phyloP scores from a whole-genome alignment of 305 asterid genomes.

The Fraxinus velutina region DNA sequence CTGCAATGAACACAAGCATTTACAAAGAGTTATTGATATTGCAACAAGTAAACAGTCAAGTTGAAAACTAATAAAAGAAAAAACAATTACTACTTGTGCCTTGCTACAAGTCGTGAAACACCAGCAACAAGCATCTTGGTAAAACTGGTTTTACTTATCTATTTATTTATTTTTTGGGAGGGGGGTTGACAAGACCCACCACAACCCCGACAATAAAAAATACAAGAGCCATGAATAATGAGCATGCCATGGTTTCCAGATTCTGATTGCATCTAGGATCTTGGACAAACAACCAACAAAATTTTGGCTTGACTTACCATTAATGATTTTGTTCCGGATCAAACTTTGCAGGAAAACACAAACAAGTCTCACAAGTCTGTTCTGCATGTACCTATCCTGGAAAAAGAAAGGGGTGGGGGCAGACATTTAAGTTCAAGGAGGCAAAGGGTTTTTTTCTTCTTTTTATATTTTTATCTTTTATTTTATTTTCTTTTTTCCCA shows the following conservation, averaged over 20 bases:
- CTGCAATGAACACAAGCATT: constrained; percentile 42
- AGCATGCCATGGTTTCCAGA: neutral
- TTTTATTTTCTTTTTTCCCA: no score
- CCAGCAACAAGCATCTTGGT: neutral
- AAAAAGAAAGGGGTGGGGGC: constrained; percentile 21
- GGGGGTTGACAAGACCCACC: neutral
- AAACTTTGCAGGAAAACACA: constrained; percentile 91
- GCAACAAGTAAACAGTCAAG: neutral
- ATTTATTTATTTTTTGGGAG: neutral
- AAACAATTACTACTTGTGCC: neutral
- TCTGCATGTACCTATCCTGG: constrained; percentile 97
- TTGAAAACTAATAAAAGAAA: neutral
- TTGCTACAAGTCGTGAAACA: neutral
- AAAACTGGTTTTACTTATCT: neutral
- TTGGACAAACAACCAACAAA: neutral
- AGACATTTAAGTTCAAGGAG: neutral
- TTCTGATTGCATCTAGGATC: neutral
- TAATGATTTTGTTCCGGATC: constrained; percentile 85
- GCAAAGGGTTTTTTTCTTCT: neutral
- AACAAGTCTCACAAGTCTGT: constrained; percentile 91
- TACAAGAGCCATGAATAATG: neutral
- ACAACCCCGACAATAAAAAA: neutral
- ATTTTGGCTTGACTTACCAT: constrained; percentile 51
- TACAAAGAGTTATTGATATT: neutral
- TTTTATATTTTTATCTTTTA: no score